Evolutionary conservation across 805 yeast genomes (phyloP).

Genomic region (Kazachstania psychrophila): DNA sequence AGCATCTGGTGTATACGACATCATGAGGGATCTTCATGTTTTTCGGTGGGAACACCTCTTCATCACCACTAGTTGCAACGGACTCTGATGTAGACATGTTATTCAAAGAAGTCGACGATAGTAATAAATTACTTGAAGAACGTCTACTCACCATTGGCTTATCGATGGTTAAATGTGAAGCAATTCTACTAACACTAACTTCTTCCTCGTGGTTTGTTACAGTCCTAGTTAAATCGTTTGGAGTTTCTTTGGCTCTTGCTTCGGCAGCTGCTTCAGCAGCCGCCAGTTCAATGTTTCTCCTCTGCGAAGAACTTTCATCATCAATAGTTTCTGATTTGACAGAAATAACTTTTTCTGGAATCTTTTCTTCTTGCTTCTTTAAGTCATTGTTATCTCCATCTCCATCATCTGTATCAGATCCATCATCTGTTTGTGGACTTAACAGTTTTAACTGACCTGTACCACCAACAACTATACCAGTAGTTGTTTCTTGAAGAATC

Average conservation of each 20-base stretch:
- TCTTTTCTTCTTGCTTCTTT: constrained; percentile 10
- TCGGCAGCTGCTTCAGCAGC: constrained; percentile 33
- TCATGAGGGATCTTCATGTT: constrained; percentile 42
- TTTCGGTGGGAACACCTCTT: constrained; percentile 25
- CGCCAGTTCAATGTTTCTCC: constrained; percentile 28
- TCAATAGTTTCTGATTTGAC: constrained; percentile 21
- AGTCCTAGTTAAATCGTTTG: constrained; percentile 25
- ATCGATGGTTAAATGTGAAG: constrained; percentile 33
- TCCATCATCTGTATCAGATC: constrained; percentile 4
- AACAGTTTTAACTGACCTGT: constrained; percentile 52
- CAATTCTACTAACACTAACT: constrained; percentile 28
- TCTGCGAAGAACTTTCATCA: constrained; percentile 25
- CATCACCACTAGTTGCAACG: constrained; percentile 2
- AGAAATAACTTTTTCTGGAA: constrained; percentile 14
- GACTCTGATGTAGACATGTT: constrained; percentile 14
- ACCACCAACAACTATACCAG: constrained; percentile 75
- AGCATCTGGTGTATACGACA: constrained; percentile 79
- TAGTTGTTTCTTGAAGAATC: constrained; percentile 38
- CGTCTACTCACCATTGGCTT: constrained; percentile 36
- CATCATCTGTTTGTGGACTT: constrained; percentile 7
- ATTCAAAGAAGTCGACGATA: constrained; percentile 13
- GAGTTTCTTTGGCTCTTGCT: constrained; percentile 30
- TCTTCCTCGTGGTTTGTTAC: constrained; percentile 33
- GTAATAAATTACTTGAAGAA: constrained; percentile 17
- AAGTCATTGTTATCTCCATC: constrained; percentile 1